These are phyloP conservation scores for Infundibulicybe gibba DNA, from an alignment of 768 basidiomycete genomes.

Conservation along the genomic window DNA sequence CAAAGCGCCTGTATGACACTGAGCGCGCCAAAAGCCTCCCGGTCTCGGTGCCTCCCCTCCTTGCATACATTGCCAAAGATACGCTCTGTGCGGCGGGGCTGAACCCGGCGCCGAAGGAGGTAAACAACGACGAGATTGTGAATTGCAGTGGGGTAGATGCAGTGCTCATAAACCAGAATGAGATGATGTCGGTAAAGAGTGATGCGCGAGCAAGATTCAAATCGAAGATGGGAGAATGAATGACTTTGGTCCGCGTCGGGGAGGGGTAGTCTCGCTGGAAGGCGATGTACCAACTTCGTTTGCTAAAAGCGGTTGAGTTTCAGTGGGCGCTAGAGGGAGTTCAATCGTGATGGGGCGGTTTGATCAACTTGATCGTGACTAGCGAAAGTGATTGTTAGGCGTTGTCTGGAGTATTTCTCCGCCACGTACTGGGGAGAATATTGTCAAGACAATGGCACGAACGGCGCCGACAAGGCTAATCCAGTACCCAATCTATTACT, in stretches of 20 bases:
- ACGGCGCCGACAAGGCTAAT: slow-evolving; percentile 49
- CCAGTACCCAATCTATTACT: slow-evolving; percentile 67
- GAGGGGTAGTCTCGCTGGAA: slow-evolving; percentile 7
- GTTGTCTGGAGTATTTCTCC: no score
- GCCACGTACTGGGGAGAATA: slow-evolving; percentile 58
- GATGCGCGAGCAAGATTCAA: slow-evolving; percentile 65
- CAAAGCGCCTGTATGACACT: slow-evolving; percentile 70
- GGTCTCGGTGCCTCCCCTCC: slow-evolving; percentile 53
- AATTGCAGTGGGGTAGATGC: slow-evolving; percentile 47
- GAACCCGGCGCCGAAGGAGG: slow-evolving; percentile 61
- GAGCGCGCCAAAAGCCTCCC: slow-evolving; percentile 81
- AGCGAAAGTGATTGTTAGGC: no score
- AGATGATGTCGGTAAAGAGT: slow-evolving; percentile 48
- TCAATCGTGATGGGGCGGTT: slow-evolving; percentile 30
- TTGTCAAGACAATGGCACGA: slow-evolving; percentile 51
- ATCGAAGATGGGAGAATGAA: slow-evolving; percentile 57
- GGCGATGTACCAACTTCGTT: slow-evolving; percentile 1
- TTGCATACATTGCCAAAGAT: slow-evolving; percentile 61
- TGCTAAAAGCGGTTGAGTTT: slow-evolving; percentile 25
- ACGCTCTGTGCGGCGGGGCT: slow-evolving; percentile 68
- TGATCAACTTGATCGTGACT: slow-evolving; percentile 56
- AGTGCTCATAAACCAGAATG: slow-evolving; percentile 47
- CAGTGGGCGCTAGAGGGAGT: slow-evolving; percentile 13
- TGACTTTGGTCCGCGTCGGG: slow-evolving; percentile 17
- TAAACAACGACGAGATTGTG: slow-evolving; percentile 42